These are phyloP conservation scores for Penicillium turbatum DNA, from an alignment of 495 filamentous ascomycete species.

Conservation along the genomic window DNA sequence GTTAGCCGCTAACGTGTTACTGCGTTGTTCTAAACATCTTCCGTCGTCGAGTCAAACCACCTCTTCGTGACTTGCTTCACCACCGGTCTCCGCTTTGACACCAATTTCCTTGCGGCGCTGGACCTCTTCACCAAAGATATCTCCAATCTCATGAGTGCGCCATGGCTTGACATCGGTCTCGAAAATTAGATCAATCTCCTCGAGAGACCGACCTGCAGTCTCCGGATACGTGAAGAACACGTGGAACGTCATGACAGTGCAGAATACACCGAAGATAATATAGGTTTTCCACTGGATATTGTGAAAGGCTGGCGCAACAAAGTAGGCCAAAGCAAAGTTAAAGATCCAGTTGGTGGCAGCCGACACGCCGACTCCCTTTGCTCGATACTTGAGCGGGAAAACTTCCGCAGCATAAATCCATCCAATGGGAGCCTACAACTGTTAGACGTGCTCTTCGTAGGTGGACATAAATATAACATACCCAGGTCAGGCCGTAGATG, in stretches of 20 bases:
- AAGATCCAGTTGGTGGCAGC: slow-evolving; percentile 72
- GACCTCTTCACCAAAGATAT: slow-evolving; percentile 28
- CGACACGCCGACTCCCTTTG: slow-evolving; percentile 63
- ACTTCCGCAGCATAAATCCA: slow-evolving; percentile 78
- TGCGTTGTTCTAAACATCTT: background rate
- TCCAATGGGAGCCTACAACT: slow-evolving; percentile 54
- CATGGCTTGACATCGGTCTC: slow-evolving; percentile 30
- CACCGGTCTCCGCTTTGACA: background rate
- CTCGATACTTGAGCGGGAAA: slow-evolving; percentile 69
- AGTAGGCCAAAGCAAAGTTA: slow-evolving; percentile 69
- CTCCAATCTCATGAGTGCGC: slow-evolving; percentile 21
- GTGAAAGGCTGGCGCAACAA: slow-evolving; percentile 64
- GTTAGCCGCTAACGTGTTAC: background rate
- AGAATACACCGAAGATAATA: slow-evolving; percentile 72
- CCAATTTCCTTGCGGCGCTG: slow-evolving; percentile 16
- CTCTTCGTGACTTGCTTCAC: slow-evolving; percentile 18
- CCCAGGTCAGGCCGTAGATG: slow-evolving; percentile 65
- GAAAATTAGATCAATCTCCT: slow-evolving; percentile 57
- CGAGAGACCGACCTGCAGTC: slow-evolving; percentile 64
- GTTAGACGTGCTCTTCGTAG: background rate
- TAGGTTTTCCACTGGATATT: slow-evolving; percentile 72
- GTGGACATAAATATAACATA: slow-evolving; percentile 6
- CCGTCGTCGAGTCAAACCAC: slow-evolving; percentile 8
- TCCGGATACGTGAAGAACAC: slow-evolving; percentile 69
- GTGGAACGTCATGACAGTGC: slow-evolving; percentile 57